These are phyloP conservation scores for Saccharum hybrid DNA, from an alignment of 202 grass and related monocot genomes.

Conservation along the genomic window DNA sequence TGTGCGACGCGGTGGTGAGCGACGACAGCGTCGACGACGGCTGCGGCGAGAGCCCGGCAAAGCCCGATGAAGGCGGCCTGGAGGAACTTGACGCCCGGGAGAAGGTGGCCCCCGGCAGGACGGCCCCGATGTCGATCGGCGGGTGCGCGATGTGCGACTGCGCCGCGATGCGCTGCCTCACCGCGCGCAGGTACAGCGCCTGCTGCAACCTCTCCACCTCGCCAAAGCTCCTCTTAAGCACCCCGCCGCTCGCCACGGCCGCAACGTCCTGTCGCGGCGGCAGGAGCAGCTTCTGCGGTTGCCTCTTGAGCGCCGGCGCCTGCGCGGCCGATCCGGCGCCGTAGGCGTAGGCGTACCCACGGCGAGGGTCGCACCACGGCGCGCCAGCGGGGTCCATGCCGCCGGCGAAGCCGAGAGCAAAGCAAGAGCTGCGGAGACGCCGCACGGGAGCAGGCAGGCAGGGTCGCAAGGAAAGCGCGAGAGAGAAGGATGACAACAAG, in stretches of 20 bases:
- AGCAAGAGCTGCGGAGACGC: not conserved
- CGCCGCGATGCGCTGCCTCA: slow-evolving; percentile 56
- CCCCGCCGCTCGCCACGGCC: slow-evolving; percentile 3
- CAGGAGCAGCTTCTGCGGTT: not conserved
- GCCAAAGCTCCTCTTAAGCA: slow-evolving; percentile 58
- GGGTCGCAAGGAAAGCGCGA: not conserved
- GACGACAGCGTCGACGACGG: slow-evolving; percentile 40
- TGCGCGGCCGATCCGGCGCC: slow-evolving; percentile 40
- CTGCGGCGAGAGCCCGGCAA: slow-evolving; percentile 32
- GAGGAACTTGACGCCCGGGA: not conserved
- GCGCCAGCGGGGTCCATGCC: slow-evolving; percentile 54
- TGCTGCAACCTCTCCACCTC: slow-evolving; percentile 70
- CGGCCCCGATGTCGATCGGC: slow-evolving; percentile 17
- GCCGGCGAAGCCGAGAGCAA: slow-evolving; percentile 9
- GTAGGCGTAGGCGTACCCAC: slow-evolving; percentile 46
- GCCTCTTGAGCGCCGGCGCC: not conserved
- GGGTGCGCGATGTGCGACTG: not conserved
- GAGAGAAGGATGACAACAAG: not conserved
- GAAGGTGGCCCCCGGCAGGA: not conserved
- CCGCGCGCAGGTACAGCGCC: slow-evolving; percentile 53
- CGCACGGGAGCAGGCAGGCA: not conserved
- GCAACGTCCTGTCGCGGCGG: slow-evolving; percentile 3
- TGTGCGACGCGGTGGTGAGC: slow-evolving; percentile 28
- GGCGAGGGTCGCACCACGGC: slow-evolving; percentile 56
- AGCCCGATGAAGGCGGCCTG: not conserved